Percentiles rank a stretch among this genome's conserved stretches.
phyloP scores from a whole-genome alignment of 306 rosid species.

The Pterocarpus macrocarpus region DNA sequence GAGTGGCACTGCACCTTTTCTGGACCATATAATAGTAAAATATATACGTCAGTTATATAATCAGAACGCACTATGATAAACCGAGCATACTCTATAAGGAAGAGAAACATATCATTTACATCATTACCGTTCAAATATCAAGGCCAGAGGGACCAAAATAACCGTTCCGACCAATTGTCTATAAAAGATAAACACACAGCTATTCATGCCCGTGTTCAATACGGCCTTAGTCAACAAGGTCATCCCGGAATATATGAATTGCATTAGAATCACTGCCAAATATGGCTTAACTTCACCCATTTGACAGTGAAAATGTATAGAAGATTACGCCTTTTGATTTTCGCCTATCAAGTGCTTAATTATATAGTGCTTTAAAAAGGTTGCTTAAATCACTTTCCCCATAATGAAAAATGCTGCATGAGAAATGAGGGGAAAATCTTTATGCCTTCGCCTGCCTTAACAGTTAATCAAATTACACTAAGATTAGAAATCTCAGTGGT shows the following conservation, averaged over 20 bases:
- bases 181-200: slow-evolving; percentile 58
- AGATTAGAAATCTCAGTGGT: slow-evolving; percentile 47
- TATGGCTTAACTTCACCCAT: slow-evolving; percentile 66
- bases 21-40: slow-evolving; percentile 34
- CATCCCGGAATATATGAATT: slow-evolving; percentile 61
- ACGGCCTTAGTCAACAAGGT: slow-evolving; percentile 65
- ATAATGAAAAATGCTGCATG: slow-evolving; percentile 11
- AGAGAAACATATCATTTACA: neutral
- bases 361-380: slow-evolving; percentile 35
- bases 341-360: slow-evolving; percentile 11
- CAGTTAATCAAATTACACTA: neutral
- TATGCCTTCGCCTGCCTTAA: neutral
- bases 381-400: neutral
- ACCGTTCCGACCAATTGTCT: slow-evolving; percentile 59
- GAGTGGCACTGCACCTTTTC: slow-evolving; percentile 53
- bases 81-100: neutral
- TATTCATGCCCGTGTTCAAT: slow-evolving; percentile 61
- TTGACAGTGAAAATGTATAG: slow-evolving; percentile 16
- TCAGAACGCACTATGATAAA: neutral
- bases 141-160: slow-evolving; percentile 57
- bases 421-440: slow-evolving; percentile 1
- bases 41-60: slow-evolving; percentile 2
- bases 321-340: slow-evolving; percentile 18
- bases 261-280: slow-evolving; percentile 57
- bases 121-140: slow-evolving; percentile 57